Percentiles rank a stretch among this genome's conserved stretches.
Evolutionary conservation across 2,329 filamentous ascomycete species (phyloP).

Genomic region (Myriosclerotinia duriaeana): DNA sequence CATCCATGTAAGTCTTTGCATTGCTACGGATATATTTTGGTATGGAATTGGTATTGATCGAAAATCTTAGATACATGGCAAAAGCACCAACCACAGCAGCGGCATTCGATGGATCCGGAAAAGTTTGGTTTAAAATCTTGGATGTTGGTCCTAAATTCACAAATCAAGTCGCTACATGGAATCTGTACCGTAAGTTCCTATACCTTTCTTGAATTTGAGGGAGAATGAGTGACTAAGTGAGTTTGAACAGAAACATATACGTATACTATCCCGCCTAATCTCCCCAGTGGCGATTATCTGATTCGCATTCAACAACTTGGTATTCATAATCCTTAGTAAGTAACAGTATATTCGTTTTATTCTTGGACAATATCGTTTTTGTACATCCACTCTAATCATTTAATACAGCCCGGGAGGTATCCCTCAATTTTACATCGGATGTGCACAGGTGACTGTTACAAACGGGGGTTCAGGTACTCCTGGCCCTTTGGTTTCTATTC

Average conservation of each 20-base stretch:
- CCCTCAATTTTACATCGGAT: slow-evolving; percentile 40
- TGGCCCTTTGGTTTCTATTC: slow-evolving; percentile 36
- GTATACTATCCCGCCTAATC: slow-evolving; percentile 35
- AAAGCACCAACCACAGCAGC: slow-evolving; percentile 41
- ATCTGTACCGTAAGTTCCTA: slow-evolving; percentile 33
- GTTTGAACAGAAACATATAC: slow-evolving; percentile 35
- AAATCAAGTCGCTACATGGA: slow-evolving; percentile 33
- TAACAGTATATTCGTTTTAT: background rate
- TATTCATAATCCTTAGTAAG: slow-evolving; percentile 38
- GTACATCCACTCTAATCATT: background rate
- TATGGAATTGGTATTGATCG: background rate
- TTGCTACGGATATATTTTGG: accelerated
- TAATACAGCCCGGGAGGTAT: slow-evolving; percentile 30
- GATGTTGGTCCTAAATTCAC: slow-evolving; percentile 40
- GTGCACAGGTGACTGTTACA: slow-evolving; percentile 38
- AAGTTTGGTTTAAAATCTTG: slow-evolving; percentile 44
- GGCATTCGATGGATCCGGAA: slow-evolving; percentile 42
- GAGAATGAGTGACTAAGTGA: background rate
- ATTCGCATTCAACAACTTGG: slow-evolving; percentile 38
- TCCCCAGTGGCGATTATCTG: slow-evolving; percentile 38
- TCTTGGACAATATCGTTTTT: background rate
- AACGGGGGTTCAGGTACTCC: slow-evolving; percentile 35
- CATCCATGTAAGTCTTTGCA: slow-evolving; percentile 34
- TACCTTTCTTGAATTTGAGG: background rate
- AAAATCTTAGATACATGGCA: slow-evolving; percentile 35